A percentile compares a stretch with the other conserved stretches of the same genome.
These are phyloP conservation scores for Malania oleifera DNA, from an alignment of 164 flowering plant species.

Conservation along the genomic window DNA sequence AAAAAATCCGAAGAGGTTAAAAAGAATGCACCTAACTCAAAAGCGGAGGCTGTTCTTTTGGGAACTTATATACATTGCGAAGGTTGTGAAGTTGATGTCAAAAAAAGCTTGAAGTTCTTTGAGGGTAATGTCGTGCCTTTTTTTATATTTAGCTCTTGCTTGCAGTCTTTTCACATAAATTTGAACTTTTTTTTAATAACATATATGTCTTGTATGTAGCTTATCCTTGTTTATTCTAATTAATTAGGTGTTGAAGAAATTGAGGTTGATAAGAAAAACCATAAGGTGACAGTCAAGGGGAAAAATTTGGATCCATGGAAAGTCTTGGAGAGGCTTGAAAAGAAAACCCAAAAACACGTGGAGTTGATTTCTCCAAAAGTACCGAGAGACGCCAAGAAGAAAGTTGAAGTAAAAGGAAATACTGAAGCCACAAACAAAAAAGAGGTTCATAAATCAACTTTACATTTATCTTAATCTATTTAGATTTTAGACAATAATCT, in stretches of 20 bases:
- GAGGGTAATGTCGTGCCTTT: conserved; percentile 23
- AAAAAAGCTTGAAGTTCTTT: conserved; percentile 24
- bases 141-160: neutral
- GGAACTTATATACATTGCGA: conserved; percentile 36
- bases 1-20: conserved; percentile 6
- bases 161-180: neutral
- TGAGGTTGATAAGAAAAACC: conserved; percentile 18
- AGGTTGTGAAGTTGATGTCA: conserved; percentile 28
- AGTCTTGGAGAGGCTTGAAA: conserved; percentile 32
- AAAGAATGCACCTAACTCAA: too few species aligned
- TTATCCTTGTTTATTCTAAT: neutral
- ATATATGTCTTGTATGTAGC: neutral
- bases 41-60: conserved; percentile 24
- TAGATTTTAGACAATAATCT: neutral
- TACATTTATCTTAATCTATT: neutral
- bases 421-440: conserved; percentile 3
- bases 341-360: conserved; percentile 32
- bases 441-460: neutral
- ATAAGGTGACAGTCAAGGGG: conserved; percentile 37
- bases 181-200: too few species aligned
- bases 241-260: conserved; percentile 41
- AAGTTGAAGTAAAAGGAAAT: neutral
- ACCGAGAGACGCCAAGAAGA: conserved; percentile 2
- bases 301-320: conserved; percentile 33
- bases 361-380: conserved; percentile 41